Evolutionary conservation across 2,329 filamentous ascomycete species (phyloP).

Genomic region (Colletotrichum sp.): DNA sequence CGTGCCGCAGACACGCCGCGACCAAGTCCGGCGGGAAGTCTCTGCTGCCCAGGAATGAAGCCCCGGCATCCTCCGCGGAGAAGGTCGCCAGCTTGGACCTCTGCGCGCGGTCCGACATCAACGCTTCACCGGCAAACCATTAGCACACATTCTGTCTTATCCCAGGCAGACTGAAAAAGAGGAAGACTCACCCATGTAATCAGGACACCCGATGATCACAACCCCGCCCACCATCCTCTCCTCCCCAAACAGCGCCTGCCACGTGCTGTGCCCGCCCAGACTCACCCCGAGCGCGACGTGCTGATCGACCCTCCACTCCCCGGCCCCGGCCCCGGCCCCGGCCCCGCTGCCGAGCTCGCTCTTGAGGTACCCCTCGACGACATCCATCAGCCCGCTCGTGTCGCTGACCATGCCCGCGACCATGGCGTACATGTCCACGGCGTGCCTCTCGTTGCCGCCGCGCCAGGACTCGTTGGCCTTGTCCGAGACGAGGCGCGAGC

Average conservation of each 20-base stretch:
- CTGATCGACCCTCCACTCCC: slow-evolving; percentile 51
- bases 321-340: background rate
- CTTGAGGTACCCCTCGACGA: slow-evolving; percentile 78
- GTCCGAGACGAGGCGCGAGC: slow-evolving; percentile 70
- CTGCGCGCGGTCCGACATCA: slow-evolving; percentile 81
- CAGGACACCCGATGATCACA: slow-evolving; percentile 86
- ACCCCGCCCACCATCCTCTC: slow-evolving; percentile 79
- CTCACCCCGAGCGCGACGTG: slow-evolving; percentile 84
- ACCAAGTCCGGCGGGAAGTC: slow-evolving; percentile 79
- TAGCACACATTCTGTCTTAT: no score
- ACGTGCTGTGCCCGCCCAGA: slow-evolving; percentile 85
- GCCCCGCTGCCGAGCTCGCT: slow-evolving; percentile 37
- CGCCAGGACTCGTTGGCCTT: slow-evolving; percentile 80
- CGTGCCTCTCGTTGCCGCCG: slow-evolving; percentile 79
- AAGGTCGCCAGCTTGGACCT: slow-evolving; percentile 70
- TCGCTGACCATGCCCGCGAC: slow-evolving; percentile 79
- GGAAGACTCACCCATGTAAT: slow-evolving; percentile 70
- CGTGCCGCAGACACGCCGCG: slow-evolving; percentile 65
- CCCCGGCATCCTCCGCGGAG: slow-evolving; percentile 58
- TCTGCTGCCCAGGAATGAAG: slow-evolving; percentile 73
- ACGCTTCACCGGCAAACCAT: slow-evolving; percentile 27
- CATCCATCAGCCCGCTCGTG: slow-evolving; percentile 75
- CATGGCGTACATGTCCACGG: slow-evolving; percentile 88
- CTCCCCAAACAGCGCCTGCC: slow-evolving; percentile 83
- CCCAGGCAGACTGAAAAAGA: background rate